Evolutionary conservation across 2,329 filamentous ascomycete species (phyloP).

Genomic region (Fusarium luffae): DNA sequence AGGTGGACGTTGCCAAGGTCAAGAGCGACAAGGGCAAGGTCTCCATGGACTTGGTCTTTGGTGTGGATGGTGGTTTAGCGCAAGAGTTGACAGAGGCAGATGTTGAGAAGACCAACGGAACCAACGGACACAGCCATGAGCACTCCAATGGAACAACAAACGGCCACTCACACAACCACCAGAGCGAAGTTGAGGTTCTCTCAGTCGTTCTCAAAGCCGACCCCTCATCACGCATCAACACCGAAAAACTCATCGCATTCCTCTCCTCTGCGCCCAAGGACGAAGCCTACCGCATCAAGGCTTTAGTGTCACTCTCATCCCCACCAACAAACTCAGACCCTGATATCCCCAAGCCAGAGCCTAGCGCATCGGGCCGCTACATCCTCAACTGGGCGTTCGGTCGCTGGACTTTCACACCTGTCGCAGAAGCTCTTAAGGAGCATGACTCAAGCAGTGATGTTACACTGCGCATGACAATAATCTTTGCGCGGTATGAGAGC

Average conservation of each 20-base stretch:
- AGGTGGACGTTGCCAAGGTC: constrained; percentile 82
- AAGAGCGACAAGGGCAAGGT: constrained; percentile 87
- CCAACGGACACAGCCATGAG: constrained; percentile 50
- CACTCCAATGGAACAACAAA: constrained; percentile 53
- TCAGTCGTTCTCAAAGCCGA: constrained; percentile 75
- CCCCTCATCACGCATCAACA: constrained; percentile 58
- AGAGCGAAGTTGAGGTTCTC: constrained; percentile 92
- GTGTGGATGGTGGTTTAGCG: constrained; percentile 85
- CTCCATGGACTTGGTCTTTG: constrained; percentile 82
- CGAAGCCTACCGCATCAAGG: constrained; percentile 96
- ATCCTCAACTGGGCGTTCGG: constrained; percentile 99
- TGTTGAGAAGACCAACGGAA: constrained; percentile 48
- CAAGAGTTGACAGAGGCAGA: constrained; percentile 60
- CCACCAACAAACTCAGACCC: constrained; percentile 63
- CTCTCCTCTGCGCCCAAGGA: constrained; percentile 85
- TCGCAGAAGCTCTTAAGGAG: constrained; percentile 56
- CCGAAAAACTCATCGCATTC: constrained; percentile 73
- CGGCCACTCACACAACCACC: constrained; percentile 64
- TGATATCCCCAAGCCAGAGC: constrained; percentile 52
- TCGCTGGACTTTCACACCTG: constrained; percentile 86
- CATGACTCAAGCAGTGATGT: constrained; percentile 67
- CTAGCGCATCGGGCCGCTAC: constrained; percentile 65
- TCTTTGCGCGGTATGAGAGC: constrained; percentile 78
- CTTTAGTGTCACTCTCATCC: constrained; percentile 62
- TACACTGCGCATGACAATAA: constrained; percentile 77